Base-by-base conservation (phyloP, 2,329 filamentous ascomycete species). In the Xylaria sp. region DNA sequence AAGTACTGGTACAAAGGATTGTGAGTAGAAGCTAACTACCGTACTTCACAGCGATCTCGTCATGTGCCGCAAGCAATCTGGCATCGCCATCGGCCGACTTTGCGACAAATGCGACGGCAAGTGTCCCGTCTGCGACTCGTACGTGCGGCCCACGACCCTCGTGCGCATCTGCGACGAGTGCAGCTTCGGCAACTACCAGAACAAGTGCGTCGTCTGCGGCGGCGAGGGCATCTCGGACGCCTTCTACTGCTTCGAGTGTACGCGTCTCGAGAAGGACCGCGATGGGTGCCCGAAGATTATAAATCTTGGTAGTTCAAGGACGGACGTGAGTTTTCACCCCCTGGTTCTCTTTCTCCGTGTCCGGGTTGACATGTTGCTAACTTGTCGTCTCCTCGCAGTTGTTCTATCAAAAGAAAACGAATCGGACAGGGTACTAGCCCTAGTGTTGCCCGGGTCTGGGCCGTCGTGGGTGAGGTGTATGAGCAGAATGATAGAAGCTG, bases 61-160 rank as follows among this genome's bases (percentile, higher is more conserved):
- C 70, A 97, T 97, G 93, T 99, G 94, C 85, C 92, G 93, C 80
- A 99, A 99, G 80, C 93, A 96, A 76, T 83, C 93, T 62, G 94
- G 94, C 78, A 97, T 97, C 75, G 90, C 92, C 71, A 96, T 99
- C 83, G 94, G 94, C 74, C 92, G 94, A 59, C 90, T 99, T 73
- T 99, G 94, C 83, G 94, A 99, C 80, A 99, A 99, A 80, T 99
- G 94, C 82, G 94, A 99, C 79, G 94, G 94, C 76, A 99, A 99
- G 81, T 99, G 94, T 72, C 94, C 94, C 66, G 92, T 99, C 63
- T 99, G 94, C 85, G 94, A 99, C 76, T 96, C 91, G 63, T 99
- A 99, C 83, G 94, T 99, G 65, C 92, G 94, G 13, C 94, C 94
- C 10, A 99, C 94, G 34, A 97, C 94, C 7, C 88, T 97, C 59